Base-by-base conservation (phyloP, 73 alveolate species). In the Paramecium sexaurelia region DNA sequence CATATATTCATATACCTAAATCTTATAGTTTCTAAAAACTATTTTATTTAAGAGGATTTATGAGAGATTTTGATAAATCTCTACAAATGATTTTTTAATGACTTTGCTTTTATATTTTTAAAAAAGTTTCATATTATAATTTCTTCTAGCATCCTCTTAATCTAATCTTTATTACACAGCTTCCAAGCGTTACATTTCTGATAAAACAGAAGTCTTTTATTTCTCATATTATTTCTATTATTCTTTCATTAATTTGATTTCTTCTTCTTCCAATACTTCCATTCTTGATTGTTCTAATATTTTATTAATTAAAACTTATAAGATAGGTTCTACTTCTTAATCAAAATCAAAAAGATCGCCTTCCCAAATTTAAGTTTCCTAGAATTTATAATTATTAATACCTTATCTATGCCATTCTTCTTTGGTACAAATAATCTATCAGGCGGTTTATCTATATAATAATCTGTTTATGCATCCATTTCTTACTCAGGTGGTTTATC, bases 231-330 rank as follows among this genome's bases (percentile, higher is more conserved):
- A 95, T 88, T 97, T 95, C 95, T 95, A 94, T 94, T 97, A 97
- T 57, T 93, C 95, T 91, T 95, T 96, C 98, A 97, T 97, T 32
- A 78, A 92, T 83, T 93, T 96, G n/a, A 96, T 94, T 92, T 97
- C 99, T 87, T 96, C 98, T 75, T 97, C 99, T 88, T 97, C 99
- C 10, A 97, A 93, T 39, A 97, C 99, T 92, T 97, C 99, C 99
- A 97, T 97, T 86, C 99, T 95, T 69, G 98, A 95, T 89, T 96
- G 96, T 69, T 97, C 99, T 11, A 97, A 85, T 51, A 98, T 96
- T 82, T 97, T 97, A 82, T 96, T 97, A 68, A 97, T 94, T n/a
- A 97, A 85, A 26, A 97, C 99, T 71, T 96, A 86, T 11, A 97
- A 94, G 11, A 97, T 97, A 3, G 99, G 99, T 56, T 97, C 99